A percentile compares a stretch with the other conserved stretches of the same genome.
These are phyloP conservation scores for Ceratobasidium sp. DNA, from an alignment of 1,284 basidiomycete genomes.

Conservation along the genomic window DNA sequence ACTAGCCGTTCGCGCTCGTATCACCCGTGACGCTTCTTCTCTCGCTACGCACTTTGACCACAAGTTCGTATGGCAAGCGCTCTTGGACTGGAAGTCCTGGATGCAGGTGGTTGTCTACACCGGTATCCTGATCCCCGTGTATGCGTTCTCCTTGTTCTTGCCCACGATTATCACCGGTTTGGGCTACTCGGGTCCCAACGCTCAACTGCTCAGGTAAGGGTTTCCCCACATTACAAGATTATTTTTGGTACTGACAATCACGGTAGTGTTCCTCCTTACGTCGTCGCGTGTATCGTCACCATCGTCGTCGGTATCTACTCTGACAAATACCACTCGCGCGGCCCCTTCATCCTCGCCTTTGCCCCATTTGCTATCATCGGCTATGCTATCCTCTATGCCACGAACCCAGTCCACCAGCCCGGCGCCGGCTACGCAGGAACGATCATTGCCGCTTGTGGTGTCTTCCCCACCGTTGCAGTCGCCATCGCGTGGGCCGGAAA, in stretches of 20 bases:
- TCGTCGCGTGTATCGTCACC: constrained; percentile 55
- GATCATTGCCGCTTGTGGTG: constrained; percentile 60
- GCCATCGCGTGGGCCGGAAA: constrained; percentile 69
- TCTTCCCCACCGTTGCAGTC: constrained; percentile 54
- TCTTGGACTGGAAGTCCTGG: constrained; percentile 57
- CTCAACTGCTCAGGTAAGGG: constrained; percentile 70
- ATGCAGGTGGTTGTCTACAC: constrained; percentile 52
- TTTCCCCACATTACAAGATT: not conserved
- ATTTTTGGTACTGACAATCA: not conserved
- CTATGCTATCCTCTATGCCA: constrained; percentile 47
- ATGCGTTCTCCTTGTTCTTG: constrained; percentile 70
- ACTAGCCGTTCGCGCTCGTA: constrained; percentile 40
- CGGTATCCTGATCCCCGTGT: constrained; percentile 66
- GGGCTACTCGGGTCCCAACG: constrained; percentile 75
- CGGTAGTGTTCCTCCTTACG: constrained; percentile 72
- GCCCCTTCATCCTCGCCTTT: constrained; percentile 47
- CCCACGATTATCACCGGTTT: constrained; percentile 63
- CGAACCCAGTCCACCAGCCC: constrained; percentile 52
- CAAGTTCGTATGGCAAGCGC: constrained; percentile 52
- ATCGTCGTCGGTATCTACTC: constrained; percentile 49
- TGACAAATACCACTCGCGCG: constrained; percentile 48
- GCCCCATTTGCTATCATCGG: constrained; percentile 46
- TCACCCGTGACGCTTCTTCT: constrained; percentile 35
- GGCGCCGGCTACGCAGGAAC: constrained; percentile 66
- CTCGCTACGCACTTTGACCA: constrained; percentile 48